Evolutionary conservation across 305 asterid genomes (phyloP).

Genomic region (Plantago coronopus): DNA sequence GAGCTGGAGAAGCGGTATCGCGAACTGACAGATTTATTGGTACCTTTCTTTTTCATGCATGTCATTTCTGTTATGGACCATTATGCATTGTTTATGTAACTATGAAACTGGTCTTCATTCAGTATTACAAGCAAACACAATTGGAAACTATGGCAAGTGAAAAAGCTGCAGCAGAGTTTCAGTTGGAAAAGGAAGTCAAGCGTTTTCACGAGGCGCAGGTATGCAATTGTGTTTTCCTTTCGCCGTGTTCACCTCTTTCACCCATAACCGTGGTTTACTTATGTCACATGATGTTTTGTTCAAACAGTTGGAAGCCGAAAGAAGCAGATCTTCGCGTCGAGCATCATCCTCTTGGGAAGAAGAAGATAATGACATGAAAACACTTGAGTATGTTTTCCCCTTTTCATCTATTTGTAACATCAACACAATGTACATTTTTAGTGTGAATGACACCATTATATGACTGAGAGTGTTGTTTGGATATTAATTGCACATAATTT

Average conservation of each 20-base stretch:
- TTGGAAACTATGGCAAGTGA: slow-evolving; percentile 96
- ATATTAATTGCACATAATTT: no score
- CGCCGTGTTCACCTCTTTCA: slow-evolving; percentile 7
- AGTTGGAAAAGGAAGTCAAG: slow-evolving; percentile 94
- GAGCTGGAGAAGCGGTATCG: slow-evolving; percentile 98
- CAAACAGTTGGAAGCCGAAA: slow-evolving; percentile 84
- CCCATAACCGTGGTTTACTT: slow-evolving; percentile 5
- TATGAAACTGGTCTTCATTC: slow-evolving; percentile 25
- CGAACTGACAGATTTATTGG: slow-evolving; percentile 96
- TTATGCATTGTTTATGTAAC: slow-evolving; percentile 24
- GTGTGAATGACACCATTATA: slow-evolving; percentile 14
- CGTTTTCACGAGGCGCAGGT: slow-evolving; percentile 88
- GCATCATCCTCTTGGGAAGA: slow-evolving; percentile 94
- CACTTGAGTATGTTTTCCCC: slow-evolving; percentile 76
- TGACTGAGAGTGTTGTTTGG: neutral
- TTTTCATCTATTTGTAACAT: slow-evolving; percentile 13
- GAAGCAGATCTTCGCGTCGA: slow-evolving; percentile 80
- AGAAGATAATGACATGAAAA: slow-evolving; percentile 88
- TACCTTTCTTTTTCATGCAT: slow-evolving; percentile 30
- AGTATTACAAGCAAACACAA: slow-evolving; percentile 99
- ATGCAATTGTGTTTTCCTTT: slow-evolving; percentile 21
- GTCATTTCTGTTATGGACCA: slow-evolving; percentile 19
- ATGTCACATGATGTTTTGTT: slow-evolving; percentile 14
- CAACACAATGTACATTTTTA: slow-evolving; percentile 12
- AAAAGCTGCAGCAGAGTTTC: slow-evolving; percentile 99